Evolutionary conservation across 2,329 filamentous ascomycete species (phyloP), one percentile per base, ranked within the genome.

Genomic region (Scytalidium sp.): DNA sequence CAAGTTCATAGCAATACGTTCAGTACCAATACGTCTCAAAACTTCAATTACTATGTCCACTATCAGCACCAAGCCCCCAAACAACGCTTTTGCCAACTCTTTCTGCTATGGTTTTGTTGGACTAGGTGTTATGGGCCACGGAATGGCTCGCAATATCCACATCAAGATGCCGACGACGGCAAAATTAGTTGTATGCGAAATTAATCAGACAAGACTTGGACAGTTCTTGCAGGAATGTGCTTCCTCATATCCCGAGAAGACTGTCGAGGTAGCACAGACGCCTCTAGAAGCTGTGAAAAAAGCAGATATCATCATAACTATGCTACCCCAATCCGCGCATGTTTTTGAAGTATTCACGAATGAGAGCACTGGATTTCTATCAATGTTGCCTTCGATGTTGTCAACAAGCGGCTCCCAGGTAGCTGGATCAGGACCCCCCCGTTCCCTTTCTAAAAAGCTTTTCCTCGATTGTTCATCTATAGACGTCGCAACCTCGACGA

Each of bases 391-490:
- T 19, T 22, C 52, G n/a, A 15, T 43, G 20, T 29, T 13, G n/a
- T n/a, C n/a, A n/a, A n/a, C n/a, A n/a, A n/a, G n/a, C n/a, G n/a
- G n/a, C n/a, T n/a, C n/a, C n/a, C n/a, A n/a, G n/a, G n/a, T n/a
- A 29, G 25, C 13, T 29, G 25, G 13, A 29, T 29, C 25, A 29
- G 13, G 7, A 13, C 25, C 25, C 25, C 13, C 25, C 7, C 7
- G 13, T 29, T 29, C 25, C 7, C 22, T 42, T 11, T 23, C 27
- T n/a, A 36, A 36, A 13, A 57, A 56, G 22, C 48, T 60, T 22
- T 52, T 58, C 46, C 46, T 60, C 13, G 58, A 60, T 10, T 56
- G 51, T 40, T 55, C 52, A 8, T 60, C 58, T 2, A 60, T 60
- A 43, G 58, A 60, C 39, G 45, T 50, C 17, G 46, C 39, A 13